phyloP scores from a whole-genome alignment of 768 basidiomycete species.

The Lactifluus hygrophoroides region DNA sequence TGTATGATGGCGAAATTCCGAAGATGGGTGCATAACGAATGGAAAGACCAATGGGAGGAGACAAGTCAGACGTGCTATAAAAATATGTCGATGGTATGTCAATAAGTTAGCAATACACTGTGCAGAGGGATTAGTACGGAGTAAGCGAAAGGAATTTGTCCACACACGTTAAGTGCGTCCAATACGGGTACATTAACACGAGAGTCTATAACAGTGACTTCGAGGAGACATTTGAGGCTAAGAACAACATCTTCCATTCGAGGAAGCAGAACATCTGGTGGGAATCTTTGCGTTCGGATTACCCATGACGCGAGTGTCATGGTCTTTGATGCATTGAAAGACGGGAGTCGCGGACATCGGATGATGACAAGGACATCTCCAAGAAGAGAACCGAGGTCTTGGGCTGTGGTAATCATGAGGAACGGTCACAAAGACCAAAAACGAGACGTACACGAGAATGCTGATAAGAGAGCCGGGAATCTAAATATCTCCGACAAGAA shows the following conservation, averaged over 20 bases:
- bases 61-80: not conserved
- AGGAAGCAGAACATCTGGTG: constrained; percentile 1
- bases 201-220: not conserved
- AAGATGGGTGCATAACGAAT: constrained; percentile 6
- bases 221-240: constrained; percentile 5
- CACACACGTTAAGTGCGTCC: constrained; percentile 9
- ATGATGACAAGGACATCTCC: constrained; percentile 5
- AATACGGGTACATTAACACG: constrained; percentile 1
- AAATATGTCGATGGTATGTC: constrained; percentile 1
- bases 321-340: constrained; percentile 1
- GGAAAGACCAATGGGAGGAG: constrained; percentile 12
- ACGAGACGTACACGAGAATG: constrained; percentile 4
- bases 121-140: not conserved
- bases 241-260: constrained; percentile 4
- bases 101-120: constrained; percentile 12
- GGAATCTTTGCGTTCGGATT: constrained; percentile 9
- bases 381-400: constrained; percentile 8
- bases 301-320: constrained; percentile 7
- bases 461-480: constrained; percentile 3
- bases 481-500: constrained; percentile 15
- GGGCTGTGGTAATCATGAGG: not conserved
- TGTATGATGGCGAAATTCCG: constrained; percentile 11
- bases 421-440: not conserved
- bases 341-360: not conserved
- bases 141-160: not conserved